Conservation (phyloP, 2,329 filamentous ascomycete species). For the Pezizomycotina sp. region DNA sequence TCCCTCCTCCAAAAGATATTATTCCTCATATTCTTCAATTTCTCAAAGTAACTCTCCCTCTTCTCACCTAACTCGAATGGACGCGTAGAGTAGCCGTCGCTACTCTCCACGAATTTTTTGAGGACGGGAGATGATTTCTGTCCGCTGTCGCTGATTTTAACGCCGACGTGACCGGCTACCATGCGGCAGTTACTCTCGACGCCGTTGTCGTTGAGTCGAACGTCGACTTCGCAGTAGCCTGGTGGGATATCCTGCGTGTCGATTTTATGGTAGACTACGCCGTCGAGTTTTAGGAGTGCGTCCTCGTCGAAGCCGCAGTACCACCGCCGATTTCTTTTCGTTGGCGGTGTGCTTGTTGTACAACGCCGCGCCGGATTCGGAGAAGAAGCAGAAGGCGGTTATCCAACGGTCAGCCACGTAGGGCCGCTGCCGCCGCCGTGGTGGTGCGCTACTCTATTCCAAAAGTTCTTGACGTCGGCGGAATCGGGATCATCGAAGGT, state of each 20-base stretch:
- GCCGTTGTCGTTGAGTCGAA: conserved; percentile 28
- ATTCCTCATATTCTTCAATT: too few species aligned
- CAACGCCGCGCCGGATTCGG: conserved; percentile 27
- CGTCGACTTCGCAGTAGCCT: conserved; percentile 27
- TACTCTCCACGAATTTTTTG: too few species aligned
- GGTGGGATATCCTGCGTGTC: conserved; percentile 24
- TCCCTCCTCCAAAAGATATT: too few species aligned
- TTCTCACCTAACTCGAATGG: too few species aligned
- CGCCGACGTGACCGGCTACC: conserved; percentile 27
- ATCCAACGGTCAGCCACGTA: conserved; percentile 34
- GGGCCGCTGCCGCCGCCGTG: conserved; percentile 28
- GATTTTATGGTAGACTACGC: conserved; percentile 22
- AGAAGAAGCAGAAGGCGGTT: conserved; percentile 36
- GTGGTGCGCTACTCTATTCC: conserved; percentile 29
- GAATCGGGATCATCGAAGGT: conserved; percentile 32
- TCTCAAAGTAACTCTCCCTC: too few species aligned
- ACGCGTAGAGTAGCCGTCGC: too few species aligned
- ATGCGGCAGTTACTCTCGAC: conserved; percentile 21
- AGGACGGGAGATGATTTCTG: too few species aligned
- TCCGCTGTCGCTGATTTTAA: too few species aligned
- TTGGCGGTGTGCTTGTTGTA: conserved; percentile 3
- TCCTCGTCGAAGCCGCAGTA: background rate
- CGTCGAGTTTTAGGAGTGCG: conserved; percentile 21
- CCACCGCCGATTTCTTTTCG: background rate
- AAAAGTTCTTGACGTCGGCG: conserved; percentile 30